Evolutionary conservation across 2,329 filamentous ascomycete genomes (phyloP).

Genomic region (Apiospora marii): DNA sequence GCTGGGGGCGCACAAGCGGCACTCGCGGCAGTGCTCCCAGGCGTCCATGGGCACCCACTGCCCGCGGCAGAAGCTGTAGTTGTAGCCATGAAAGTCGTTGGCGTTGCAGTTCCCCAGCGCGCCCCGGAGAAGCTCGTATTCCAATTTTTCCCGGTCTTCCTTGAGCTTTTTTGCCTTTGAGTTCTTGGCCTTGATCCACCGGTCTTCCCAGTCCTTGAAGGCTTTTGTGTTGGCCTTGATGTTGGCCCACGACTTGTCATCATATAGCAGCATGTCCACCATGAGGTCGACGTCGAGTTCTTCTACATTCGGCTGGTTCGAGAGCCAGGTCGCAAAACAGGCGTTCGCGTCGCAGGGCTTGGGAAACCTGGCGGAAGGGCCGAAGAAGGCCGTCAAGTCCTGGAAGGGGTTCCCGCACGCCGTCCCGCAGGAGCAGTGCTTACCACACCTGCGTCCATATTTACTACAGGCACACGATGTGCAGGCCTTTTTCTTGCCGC

Average conservation of each 20-base stretch:
- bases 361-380: conserved; percentile 37
- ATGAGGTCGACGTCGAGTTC: conserved; percentile 44
- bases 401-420: conserved; percentile 44
- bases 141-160: conserved; percentile 42
- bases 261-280: conserved; percentile 45
- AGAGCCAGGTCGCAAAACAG: conserved; percentile 45
- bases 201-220: conserved; percentile 43
- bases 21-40: conserved; percentile 44
- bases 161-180: conserved; percentile 42
- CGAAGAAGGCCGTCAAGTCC: conserved; percentile 44
- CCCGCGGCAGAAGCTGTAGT: conserved; percentile 44
- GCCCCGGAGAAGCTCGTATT: conserved; percentile 44
- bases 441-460: conserved; percentile 40
- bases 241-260: conserved; percentile 43
- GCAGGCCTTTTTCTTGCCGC: conserved; percentile 45
- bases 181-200: conserved; percentile 40
- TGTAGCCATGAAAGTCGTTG: conserved; percentile 42
- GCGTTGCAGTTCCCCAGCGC: conserved; percentile 41
- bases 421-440: conserved; percentile 40
- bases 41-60: conserved; percentile 40
- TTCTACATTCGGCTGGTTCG: conserved; percentile 44
- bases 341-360: conserved; percentile 43
- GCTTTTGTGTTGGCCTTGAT: conserved; percentile 38
- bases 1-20: conserved; percentile 39
- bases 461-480: conserved; percentile 43